Evolutionary conservation across 78 protist species (phyloP), one percentile per base, ranked within the genome.

Genomic region (slime mould (Dictyostelium discoideum)): DNA sequence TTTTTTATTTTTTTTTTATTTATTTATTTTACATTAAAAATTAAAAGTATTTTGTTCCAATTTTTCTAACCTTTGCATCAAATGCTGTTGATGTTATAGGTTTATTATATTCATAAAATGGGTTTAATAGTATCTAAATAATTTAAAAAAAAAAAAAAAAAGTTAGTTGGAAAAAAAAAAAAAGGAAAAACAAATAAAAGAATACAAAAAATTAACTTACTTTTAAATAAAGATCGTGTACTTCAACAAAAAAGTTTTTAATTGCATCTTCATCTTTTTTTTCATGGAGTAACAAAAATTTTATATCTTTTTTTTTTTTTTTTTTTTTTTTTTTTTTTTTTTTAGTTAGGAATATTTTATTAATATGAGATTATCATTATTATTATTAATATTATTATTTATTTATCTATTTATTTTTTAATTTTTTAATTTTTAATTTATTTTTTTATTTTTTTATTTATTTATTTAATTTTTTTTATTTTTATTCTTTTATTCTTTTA

Each of bases 181-280:
- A 44, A 44, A 44, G 2, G 10, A 44, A 44, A 44, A 44, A 44
- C 0, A 44, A 44, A 44, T 32, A 32, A 32, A 32, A 32, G 37
- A 32, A 32, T 32, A 32, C 37, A 44, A 44, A 44, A 44, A 50
- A 50, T 11, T 10, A 11, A 60, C 54, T 13, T 92, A 92, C 96
- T 84, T 92, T 92, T 54, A 92, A 40, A 44, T 92, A 92, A 8
- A 92, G 57, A 69, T 92, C 96, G 39, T 92, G 92, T 10, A 92
- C 92, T 37, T 92, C 96, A 13, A 65, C 84, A 83, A 92, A 92
- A 73, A 92, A 92, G 84, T 76, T 85, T 77, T 76, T 92, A 54
- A 92, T 92, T 24, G 93, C 92, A 57, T 92, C 96, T 57, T 92
- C 96, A 85, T 92, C 96, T 57, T 92, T 92, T 85, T 92, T 92